Conservation (phyloP, 2,329 filamentous ascomycete genomes). For the Trichoderma citrinoviride region DNA sequence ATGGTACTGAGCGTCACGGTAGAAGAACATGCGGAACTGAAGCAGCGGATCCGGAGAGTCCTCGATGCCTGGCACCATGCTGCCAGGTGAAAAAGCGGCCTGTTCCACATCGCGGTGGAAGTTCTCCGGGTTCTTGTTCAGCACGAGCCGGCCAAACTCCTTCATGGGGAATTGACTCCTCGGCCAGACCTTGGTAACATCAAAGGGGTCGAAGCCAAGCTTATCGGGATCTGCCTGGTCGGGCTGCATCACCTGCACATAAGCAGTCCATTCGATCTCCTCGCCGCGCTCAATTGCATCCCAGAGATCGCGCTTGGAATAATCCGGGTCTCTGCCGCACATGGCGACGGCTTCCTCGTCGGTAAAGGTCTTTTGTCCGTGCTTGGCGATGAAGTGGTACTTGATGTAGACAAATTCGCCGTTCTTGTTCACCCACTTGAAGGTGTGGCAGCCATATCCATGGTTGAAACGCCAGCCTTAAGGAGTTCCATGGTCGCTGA, state of each 20-base stretch:
- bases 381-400: conserved; percentile 41
- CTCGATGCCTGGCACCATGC: conserved; percentile 50
- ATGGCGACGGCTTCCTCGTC: conserved; percentile 37
- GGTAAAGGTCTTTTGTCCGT: conserved; percentile 45
- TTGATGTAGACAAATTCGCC: conserved; percentile 47
- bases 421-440: conserved; percentile 31
- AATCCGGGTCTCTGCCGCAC: conserved; percentile 50
- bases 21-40: conserved; percentile 49
- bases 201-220: conserved; percentile 39
- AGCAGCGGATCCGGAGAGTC: conserved; percentile 45
- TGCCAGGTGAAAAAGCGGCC: conserved; percentile 49
- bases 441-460: conserved; percentile 48
- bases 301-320: conserved; percentile 37
- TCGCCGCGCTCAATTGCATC: conserved; percentile 39
- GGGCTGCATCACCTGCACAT: conserved; percentile 45
- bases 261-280: not conserved
- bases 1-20: conserved; percentile 49
- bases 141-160: conserved; percentile 62
- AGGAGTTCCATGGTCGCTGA: not conserved
- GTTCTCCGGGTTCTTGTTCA: conserved; percentile 62
- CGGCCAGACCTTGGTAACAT: conserved; percentile 69
- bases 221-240: conserved; percentile 42
- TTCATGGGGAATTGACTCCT: conserved; percentile 65
- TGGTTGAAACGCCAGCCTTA: conserved; percentile 24
- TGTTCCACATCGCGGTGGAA: conserved; percentile 52